These are phyloP conservation scores for Ogataea nakhonphanomensis DNA, from an alignment of 805 yeast genomes.

Conservation along the genomic window DNA sequence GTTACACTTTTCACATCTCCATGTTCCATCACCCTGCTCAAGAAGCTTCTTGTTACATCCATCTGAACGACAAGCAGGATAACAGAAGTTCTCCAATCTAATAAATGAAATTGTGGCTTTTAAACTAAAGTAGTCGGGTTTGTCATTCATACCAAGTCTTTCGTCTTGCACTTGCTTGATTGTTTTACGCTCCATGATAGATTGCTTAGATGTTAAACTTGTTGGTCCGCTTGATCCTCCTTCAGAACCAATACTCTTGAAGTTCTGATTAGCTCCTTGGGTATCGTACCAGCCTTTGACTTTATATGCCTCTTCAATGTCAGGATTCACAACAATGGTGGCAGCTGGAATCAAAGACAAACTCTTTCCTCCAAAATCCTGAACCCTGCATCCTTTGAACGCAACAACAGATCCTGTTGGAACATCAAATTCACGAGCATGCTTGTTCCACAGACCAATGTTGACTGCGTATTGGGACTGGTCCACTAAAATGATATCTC, in stretches of 20 bases:
- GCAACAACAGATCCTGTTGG: constrained; percentile 86
- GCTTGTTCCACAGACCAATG: constrained; percentile 87
- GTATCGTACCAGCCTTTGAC: constrained; percentile 95
- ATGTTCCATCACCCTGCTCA: constrained; percentile 66
- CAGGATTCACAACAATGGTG: constrained; percentile 76
- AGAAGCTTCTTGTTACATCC: constrained; percentile 83
- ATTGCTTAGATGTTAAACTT: constrained; percentile 35
- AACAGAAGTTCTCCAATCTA: constrained; percentile 73
- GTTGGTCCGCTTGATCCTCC: constrained; percentile 33
- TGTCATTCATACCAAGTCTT: constrained; percentile 69
- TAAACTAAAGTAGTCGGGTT: constrained; percentile 72
- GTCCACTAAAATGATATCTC: constrained; percentile 85
- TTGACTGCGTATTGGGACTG: constrained; percentile 71
- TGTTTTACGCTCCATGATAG: constrained; percentile 57
- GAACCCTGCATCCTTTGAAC: constrained; percentile 83
- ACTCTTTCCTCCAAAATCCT: constrained; percentile 84
- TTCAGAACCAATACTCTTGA: constrained; percentile 60
- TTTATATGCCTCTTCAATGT: constrained; percentile 79
- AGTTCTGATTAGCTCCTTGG: constrained; percentile 61
- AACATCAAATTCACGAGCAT: constrained; percentile 71
- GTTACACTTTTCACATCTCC: constrained; percentile 95
- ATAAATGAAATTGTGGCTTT: constrained; percentile 73
- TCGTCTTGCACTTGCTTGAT: constrained; percentile 63
- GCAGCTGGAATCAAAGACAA: constrained; percentile 80
- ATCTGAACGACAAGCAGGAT: constrained; percentile 81